Conservation (phyloP, 768 basidiomycete species). For the Gyrodon lividus region DNA sequence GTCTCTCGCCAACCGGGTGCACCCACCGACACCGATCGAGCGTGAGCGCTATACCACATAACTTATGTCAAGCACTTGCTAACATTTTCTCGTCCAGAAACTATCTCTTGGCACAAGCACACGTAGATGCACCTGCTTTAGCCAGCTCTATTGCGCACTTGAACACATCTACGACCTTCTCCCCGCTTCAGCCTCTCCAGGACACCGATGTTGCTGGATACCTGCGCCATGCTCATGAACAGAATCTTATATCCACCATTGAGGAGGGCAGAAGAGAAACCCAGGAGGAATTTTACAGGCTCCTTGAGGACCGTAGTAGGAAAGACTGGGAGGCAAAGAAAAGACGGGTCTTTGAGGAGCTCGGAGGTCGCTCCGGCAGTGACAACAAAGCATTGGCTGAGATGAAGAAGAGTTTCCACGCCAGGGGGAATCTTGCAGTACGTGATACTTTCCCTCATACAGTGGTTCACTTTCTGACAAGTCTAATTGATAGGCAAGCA, state of each 20-base stretch:
- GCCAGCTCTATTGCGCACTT: slow-evolving; percentile 80
- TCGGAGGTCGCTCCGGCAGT: slow-evolving; percentile 64
- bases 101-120: slow-evolving; percentile 90
- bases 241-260: slow-evolving; percentile 90
- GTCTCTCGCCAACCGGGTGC: slow-evolving; percentile 67
- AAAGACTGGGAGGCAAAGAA: slow-evolving; percentile 91
- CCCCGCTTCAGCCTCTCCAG: slow-evolving; percentile 87
- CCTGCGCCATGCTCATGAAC: slow-evolving; percentile 92
- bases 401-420: slow-evolving; percentile 60
- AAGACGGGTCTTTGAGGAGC: slow-evolving; percentile 84
- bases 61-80: slow-evolving; percentile 7
- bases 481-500: slow-evolving; percentile 33
- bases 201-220: slow-evolving; percentile 95
- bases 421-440: slow-evolving; percentile 55
- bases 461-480: slow-evolving; percentile 4
- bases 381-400: slow-evolving; percentile 57
- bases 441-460: slow-evolving; percentile 20
- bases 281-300: slow-evolving; percentile 79
- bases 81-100: slow-evolving; percentile 47
- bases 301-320: slow-evolving; percentile 70
- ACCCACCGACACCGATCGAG: slow-evolving; percentile 68
- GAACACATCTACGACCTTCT: slow-evolving; percentile 79
- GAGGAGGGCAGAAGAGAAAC: slow-evolving; percentile 87
- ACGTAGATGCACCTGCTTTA: slow-evolving; percentile 89
- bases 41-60: slow-evolving; percentile 45